Base-by-base conservation (phyloP, 805 yeast genomes). In the Myxozyma geophila region DNA sequence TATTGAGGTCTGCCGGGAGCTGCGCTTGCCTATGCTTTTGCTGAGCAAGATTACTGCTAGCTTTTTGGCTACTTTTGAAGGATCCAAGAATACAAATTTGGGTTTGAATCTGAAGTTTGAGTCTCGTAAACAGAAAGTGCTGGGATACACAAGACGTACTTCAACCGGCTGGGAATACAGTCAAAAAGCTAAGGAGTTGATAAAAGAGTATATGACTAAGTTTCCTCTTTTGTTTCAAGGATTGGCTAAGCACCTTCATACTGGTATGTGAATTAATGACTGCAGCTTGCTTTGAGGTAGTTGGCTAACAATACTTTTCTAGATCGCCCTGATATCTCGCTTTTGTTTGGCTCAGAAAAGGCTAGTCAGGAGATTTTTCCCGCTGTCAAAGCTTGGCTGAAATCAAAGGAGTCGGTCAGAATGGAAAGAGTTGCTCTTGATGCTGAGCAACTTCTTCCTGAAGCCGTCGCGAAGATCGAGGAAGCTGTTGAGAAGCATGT, bases 21-120 rank as follows among this genome's bases (percentile, higher is more conserved):
- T 91, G 62, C 79, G 78, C 23, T 63, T 93, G 1, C 82, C 83
- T 60, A 85, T 90, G 4, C 77, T 88, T 43, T 84, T 90, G 66
- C 80, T 95, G 64, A 87, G 96, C 1, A 87, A 84, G 72, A 82
- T 95, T 51, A 88, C 97, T 0, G 87, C 97, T 8, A 83, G 85
- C 7, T 89, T 79, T 70, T 76, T 87, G 78, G 80, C 92, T 64
- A 82, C 80, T 37, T 85, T 83, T 64, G 80, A 81, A 21, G 77
- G 78, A 40, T 82, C 82, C 23, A 83, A 79, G 67, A 82, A 82
- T 67, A 71, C 81, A 9, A 88, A 92, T 72, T 79, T 95, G 71
- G 98, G 98, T 21, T 79, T 95, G 67, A 89, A 88, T 62, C 80
- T 95, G 74, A 92, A 92, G 76, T 89, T 87, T 75, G 97, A 92